A percentile compares a stretch with the other conserved stretches of the same genome.
phyloP scores from a whole-genome alignment of 495 filamentous ascomycete genomes.

The Penicillium ucsense region DNA sequence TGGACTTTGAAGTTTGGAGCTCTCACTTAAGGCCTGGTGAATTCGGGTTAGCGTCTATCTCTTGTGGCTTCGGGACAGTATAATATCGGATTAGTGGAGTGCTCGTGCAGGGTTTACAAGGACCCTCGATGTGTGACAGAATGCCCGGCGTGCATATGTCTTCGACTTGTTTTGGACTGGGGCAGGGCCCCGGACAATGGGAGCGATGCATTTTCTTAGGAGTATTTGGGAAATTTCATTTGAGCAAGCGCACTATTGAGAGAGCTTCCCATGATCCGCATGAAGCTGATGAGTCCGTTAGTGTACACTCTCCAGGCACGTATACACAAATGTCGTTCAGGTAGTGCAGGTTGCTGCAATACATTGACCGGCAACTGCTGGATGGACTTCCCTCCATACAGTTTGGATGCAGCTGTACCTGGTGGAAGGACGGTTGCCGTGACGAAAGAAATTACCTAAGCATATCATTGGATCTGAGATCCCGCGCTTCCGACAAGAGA shows the following conservation, averaged over 20 bases:
- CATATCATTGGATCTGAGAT: slow-evolving; percentile 21
- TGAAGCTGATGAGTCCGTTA: background rate
- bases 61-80: no score
- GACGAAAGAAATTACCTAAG: slow-evolving; percentile 31
- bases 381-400: no score
- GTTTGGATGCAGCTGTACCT: background rate
- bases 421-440: slow-evolving; percentile 19
- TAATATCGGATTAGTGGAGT: background rate
- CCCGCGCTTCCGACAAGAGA: slow-evolving; percentile 36
- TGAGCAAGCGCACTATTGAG: no score
- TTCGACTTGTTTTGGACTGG: slow-evolving; percentile 1
- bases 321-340: background rate
- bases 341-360: no score
- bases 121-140: background rate
- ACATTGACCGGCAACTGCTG: no score
- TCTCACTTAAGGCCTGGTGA: no score
- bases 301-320: background rate
- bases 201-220: background rate
- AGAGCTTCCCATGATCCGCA: background rate
- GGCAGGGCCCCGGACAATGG: background rate
- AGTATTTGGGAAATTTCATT: background rate
- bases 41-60: background rate
- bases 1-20: no score
- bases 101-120: background rate
- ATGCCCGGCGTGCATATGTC: slow-evolving; percentile 1